phyloP scores from a whole-genome alignment of 345 rosid species.

The Lenwebbia sp. region DNA sequence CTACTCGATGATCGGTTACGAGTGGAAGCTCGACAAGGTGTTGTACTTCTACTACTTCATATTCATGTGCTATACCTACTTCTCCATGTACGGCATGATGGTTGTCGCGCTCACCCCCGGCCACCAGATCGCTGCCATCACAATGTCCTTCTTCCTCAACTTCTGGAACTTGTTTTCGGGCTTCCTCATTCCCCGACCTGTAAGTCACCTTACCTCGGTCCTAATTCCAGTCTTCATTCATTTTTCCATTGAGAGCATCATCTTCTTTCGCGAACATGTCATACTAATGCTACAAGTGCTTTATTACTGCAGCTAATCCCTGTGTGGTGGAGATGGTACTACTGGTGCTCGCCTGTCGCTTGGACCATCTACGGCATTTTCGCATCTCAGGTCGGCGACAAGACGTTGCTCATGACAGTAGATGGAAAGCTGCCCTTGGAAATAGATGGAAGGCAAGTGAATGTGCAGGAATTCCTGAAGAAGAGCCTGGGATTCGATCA shows the following conservation, averaged over 20 bases:
- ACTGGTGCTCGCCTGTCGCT: slow-evolving; percentile 33
- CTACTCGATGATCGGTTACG: slow-evolving; percentile 27
- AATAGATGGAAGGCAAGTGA: too few relatives aligned
- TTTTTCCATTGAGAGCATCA: neutral
- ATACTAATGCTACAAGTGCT: neutral
- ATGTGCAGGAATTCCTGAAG: too few relatives aligned
- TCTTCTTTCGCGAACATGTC: neutral
- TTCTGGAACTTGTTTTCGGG: slow-evolving; percentile 43
- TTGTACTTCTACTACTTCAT: slow-evolving; percentile 30
- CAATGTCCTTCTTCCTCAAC: slow-evolving; percentile 26
- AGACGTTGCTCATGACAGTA: neutral
- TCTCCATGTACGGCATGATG: slow-evolving; percentile 40
- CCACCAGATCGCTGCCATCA: slow-evolving; percentile 25
- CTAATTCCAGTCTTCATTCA: neutral
- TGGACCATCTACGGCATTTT: slow-evolving; percentile 34
- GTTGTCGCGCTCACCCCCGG: slow-evolving; percentile 26
- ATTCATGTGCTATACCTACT: slow-evolving; percentile 33
- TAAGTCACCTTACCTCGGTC: neutral
- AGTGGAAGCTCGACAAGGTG: slow-evolving; percentile 18
- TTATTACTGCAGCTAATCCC: slow-evolving; percentile 18
- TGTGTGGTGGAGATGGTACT: slow-evolving; percentile 46
- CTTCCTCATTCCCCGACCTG: slow-evolving; percentile 26
- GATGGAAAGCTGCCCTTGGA: too few relatives aligned
- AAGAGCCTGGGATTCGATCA: slow-evolving; percentile 15
- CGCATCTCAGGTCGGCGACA: slow-evolving; percentile 23